Evolutionary conservation across 1,139 yeast species (phyloP).

Genomic region (Debaryomyces sp.): DNA sequence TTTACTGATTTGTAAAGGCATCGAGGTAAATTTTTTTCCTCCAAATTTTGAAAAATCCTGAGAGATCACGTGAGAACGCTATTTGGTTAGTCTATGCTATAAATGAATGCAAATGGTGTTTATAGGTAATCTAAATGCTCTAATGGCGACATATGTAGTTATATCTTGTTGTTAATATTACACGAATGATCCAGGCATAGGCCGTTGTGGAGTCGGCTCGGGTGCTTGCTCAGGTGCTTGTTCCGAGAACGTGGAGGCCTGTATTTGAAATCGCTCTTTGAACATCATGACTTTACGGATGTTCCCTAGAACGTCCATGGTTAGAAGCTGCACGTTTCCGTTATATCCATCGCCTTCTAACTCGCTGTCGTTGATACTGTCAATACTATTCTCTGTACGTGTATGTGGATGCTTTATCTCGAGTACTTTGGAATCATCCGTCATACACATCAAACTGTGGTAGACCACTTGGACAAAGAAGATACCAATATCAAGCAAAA

Average conservation of each 20-base stretch:
- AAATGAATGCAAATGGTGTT: background rate
- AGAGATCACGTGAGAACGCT: background rate
- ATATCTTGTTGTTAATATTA: conserved; percentile 1
- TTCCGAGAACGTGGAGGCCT: background rate
- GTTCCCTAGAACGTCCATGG: conserved; percentile 28
- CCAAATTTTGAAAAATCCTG: background rate
- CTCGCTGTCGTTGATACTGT: conserved; percentile 16
- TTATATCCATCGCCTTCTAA: conserved; percentile 42
- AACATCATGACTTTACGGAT: conserved; percentile 19
- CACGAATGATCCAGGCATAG: conserved; percentile 15
- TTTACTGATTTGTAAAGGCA: conserved; percentile 6
- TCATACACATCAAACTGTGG: conserved; percentile 36
- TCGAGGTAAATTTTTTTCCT: conserved; percentile 7
- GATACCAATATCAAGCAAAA: conserved; percentile 30
- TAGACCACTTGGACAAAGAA: conserved; percentile 32
- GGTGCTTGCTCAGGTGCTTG: background rate
- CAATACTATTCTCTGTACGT: conserved; percentile 9
- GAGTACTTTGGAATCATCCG: conserved; percentile 35
- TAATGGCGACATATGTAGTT: background rate
- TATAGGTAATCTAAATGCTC: background rate
- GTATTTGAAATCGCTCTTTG: conserved; percentile 7
- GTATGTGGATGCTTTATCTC: conserved; percentile 10
- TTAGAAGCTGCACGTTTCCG: conserved; percentile 39
- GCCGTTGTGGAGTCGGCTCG: conserved; percentile 1
- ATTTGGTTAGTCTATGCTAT: too few relatives aligned